phyloP scores from a whole-genome alignment of 1,284 basidiomycete genomes.

The Sanghuangporus weigelae region DNA sequence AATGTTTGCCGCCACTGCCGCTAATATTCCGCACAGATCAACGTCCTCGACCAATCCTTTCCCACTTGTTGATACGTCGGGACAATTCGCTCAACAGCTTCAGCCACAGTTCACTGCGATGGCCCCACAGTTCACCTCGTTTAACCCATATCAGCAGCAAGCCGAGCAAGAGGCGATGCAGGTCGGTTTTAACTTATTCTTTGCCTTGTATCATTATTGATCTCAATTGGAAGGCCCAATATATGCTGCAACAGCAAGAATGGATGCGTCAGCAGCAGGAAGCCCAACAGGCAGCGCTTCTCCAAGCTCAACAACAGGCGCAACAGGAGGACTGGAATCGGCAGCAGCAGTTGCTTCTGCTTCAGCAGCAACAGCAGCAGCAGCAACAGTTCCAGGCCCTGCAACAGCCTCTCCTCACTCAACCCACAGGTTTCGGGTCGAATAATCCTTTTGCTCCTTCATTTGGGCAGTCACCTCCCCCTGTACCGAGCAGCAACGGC shows the following conservation, averaged over 20 bases:
- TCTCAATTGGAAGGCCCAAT: constrained; percentile 47
- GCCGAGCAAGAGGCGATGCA: constrained; percentile 82
- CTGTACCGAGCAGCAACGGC: constrained; percentile 23
- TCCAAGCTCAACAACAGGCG: constrained; percentile 38
- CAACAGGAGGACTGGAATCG: constrained; percentile 32
- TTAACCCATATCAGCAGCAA: constrained; percentile 96
- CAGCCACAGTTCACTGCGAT: constrained; percentile 64
- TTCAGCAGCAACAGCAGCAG: constrained; percentile 48
- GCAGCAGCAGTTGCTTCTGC: constrained; percentile 39
- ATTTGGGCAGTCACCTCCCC: constrained; percentile 31
- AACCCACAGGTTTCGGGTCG: constrained; percentile 75
- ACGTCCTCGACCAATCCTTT: constrained; percentile 48
- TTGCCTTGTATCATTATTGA: constrained; percentile 2
- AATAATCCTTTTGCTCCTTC: constrained; percentile 88
- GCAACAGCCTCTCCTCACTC: constrained; percentile 48
- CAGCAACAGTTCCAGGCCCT: constrained; percentile 38
- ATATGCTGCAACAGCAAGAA: constrained; percentile 68
- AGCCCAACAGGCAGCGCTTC: constrained; percentile 38
- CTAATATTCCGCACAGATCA: constrained; percentile 9
- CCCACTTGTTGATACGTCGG: constrained; percentile 63
- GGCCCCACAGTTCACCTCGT: constrained; percentile 74
- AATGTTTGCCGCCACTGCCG: not conserved
- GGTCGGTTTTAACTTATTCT: constrained; percentile 27
- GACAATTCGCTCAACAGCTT: constrained; percentile 52
- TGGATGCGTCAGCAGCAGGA: constrained; percentile 54